Evolutionary conservation across 345 rosid genomes (phyloP).

Genomic region (Conringia planisiliqua): DNA sequence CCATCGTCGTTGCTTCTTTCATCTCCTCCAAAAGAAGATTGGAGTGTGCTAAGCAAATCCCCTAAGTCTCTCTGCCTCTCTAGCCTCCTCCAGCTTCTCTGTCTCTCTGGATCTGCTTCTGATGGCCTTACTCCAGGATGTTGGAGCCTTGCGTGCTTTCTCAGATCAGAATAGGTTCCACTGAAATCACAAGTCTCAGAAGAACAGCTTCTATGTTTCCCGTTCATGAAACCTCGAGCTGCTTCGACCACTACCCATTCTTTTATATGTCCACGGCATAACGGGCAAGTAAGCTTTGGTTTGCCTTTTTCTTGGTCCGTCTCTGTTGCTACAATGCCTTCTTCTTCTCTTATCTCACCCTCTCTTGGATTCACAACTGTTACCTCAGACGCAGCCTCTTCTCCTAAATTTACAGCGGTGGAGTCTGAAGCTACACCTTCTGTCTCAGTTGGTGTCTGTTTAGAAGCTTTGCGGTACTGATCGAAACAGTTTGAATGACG

Average conservation of each 20-base stretch:
- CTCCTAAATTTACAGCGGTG: conserved; percentile 31
- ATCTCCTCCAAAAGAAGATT: conserved; percentile 84
- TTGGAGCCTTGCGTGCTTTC: conserved; percentile 85
- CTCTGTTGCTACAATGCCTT: conserved; percentile 24
- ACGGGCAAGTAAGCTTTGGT: conserved; percentile 69
- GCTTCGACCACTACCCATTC: conserved; percentile 71
- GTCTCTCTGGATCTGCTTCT: conserved; percentile 87
- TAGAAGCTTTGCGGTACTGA: conserved; percentile 72
- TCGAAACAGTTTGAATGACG: conserved; percentile 96
- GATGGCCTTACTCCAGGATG: conserved; percentile 90
- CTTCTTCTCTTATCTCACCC: neutral
- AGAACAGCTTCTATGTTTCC: conserved; percentile 83
- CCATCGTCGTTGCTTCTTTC: conserved; percentile 58
- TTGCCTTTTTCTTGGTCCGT: conserved; percentile 39
- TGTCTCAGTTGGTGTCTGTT: conserved; percentile 26
- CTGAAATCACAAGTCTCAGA: conserved; percentile 72
- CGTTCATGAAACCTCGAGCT: conserved; percentile 82
- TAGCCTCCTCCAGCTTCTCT: conserved; percentile 89
- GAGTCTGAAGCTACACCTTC: conserved; percentile 33
- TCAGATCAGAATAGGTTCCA: conserved; percentile 76
- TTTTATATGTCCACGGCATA: conserved; percentile 84
- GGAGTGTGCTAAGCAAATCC: conserved; percentile 86
- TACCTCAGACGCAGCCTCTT: conserved; percentile 18
- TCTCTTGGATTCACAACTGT: neutral
- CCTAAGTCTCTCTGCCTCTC: conserved; percentile 97